Evolutionary conservation across 352 stramenopile species (phyloP), one percentile per base, ranked within the genome.

Genomic region (Pythium graminicola): DNA sequence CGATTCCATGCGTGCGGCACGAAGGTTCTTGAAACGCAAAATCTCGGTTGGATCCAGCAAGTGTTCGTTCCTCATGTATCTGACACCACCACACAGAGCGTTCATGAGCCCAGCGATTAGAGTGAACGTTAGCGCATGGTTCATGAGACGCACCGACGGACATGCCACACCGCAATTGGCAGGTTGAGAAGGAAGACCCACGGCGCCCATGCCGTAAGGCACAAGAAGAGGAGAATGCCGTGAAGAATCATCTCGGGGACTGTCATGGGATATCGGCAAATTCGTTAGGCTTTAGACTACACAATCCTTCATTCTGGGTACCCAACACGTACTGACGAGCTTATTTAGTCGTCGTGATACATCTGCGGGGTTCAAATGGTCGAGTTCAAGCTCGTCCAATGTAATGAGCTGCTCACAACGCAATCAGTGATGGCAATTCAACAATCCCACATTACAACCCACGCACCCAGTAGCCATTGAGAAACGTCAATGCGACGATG

Each of bases 381-480:
- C 82, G 44, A 93, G 65, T 62, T 93, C 82, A 41, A 93, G 62
- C 55, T 93, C 82, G 54, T 93, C 82, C 43, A 93, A 60, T 9
- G 79, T 93, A 60, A 93, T 86, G 16, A 93, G 65, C 81, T 93
- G 38, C 17, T 39, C 19, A 41, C 36, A 28, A 23, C 13, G 13
- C 8, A 36, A 16, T 16, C 23, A 38, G 11, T 41, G 8, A 17
- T 14, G 35, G 13, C 14, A 44, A 22, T 22, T 27, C n/a, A 5
- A 10, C 38, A n/a, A n/a, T n/a, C n/a, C n/a, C n/a, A n/a, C n/a
- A n/a, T n/a, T n/a, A n/a, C n/a, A n/a, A n/a, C n/a, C n/a, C n/a
- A 73, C 76, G 50, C 31, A 93, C 81, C 80, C 80, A 93, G 60
- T 89, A 93, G 49, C 82, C 82, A 45, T 93, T 93, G 26, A 91